Conservation (phyloP, 805 yeast genomes). For the Candida patagonica region DNA sequence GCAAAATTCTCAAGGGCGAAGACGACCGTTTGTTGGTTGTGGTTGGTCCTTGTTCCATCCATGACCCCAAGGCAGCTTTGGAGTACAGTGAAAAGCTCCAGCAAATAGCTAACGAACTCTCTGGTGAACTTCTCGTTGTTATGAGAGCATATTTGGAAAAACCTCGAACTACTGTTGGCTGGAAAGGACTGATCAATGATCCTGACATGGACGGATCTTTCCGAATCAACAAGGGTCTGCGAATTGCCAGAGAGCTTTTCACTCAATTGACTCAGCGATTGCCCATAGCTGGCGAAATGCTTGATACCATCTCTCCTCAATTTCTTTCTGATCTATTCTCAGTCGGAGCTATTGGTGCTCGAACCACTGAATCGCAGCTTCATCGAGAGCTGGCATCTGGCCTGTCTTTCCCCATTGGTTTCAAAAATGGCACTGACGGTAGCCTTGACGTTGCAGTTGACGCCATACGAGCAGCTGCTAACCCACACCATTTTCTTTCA, state of each 20-base stretch:
- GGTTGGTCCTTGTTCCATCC: constrained; percentile 96
- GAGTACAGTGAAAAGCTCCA: constrained; percentile 72
- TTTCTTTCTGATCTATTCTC: constrained; percentile 88
- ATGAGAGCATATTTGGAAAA: constrained; percentile 98
- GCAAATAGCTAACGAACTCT: constrained; percentile 48
- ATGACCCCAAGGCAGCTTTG: constrained; percentile 85
- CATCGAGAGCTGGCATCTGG: constrained; percentile 98
- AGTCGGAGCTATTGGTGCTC: constrained; percentile 97
- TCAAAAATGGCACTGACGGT: constrained; percentile 98
- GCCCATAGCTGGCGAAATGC: constrained; percentile 96
- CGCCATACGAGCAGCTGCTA: constrained; percentile 85
- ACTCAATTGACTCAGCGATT: constrained; percentile 70
- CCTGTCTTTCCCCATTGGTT: constrained; percentile 94
- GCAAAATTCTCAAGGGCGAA: constrained; percentile 62
- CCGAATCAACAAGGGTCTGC: constrained; percentile 89
- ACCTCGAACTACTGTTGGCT: constrained; percentile 98
- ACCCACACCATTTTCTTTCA: constrained; percentile 87
- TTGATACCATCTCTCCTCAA: constrained; percentile 96
- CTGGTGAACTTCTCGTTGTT: constrained; percentile 70
- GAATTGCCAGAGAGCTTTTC: constrained; percentile 81
- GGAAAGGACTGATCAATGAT: constrained; percentile 97
- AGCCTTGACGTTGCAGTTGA: constrained; percentile 89
- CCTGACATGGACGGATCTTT: constrained; percentile 92
- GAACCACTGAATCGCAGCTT: constrained; percentile 96
- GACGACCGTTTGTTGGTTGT: constrained; percentile 85